Percentiles rank a stretch among this genome's conserved stretches.
Conservation (phyloP, 495 filamentous ascomycete species). For the Aspergillus funiculosus region DNA sequence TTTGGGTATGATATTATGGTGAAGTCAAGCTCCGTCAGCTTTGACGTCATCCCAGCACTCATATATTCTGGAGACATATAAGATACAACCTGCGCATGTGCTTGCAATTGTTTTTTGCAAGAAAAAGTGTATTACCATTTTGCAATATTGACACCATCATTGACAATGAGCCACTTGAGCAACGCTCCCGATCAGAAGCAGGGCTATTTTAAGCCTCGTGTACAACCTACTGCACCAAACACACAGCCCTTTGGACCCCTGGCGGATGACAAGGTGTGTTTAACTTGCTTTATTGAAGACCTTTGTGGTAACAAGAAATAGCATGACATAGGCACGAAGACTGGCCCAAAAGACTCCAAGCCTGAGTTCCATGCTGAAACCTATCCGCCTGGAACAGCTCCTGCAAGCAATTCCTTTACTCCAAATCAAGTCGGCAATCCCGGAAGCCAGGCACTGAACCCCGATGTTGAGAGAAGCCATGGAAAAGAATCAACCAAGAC, state of each 20-base stretch:
- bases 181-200: slow-evolving; percentile 50
- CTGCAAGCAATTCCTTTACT: slow-evolving; percentile 52
- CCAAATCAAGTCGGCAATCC: slow-evolving; percentile 47
- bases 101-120: too few species aligned
- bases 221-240: slow-evolving; percentile 2
- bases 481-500: slow-evolving; percentile 40
- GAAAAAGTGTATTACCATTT: too few species aligned
- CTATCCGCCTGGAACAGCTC: slow-evolving; percentile 59
- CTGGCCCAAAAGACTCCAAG: slow-evolving; percentile 50
- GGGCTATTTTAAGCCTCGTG: slow-evolving; percentile 49
- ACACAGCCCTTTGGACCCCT: slow-evolving; percentile 3
- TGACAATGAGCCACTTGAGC: slow-evolving; percentile 47
- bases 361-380: slow-evolving; percentile 61
- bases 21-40: too few species aligned
- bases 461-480: slow-evolving; percentile 32
- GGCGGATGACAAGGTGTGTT: slow-evolving; percentile 4
- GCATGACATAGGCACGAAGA: slow-evolving; percentile 61
- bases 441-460: slow-evolving; percentile 44
- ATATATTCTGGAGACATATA: too few species aligned
- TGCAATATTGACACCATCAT: too few species aligned
- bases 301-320: slow-evolving; percentile 34
- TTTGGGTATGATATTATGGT: too few species aligned
- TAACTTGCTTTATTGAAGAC: too few species aligned
- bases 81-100: too few species aligned
- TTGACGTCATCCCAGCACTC: too few species aligned